A percentile compares a stretch with the other conserved stretches of the same genome.
Evolutionary conservation across 306 rosid species (phyloP).

Genomic region (Alnus glutinosa): DNA sequence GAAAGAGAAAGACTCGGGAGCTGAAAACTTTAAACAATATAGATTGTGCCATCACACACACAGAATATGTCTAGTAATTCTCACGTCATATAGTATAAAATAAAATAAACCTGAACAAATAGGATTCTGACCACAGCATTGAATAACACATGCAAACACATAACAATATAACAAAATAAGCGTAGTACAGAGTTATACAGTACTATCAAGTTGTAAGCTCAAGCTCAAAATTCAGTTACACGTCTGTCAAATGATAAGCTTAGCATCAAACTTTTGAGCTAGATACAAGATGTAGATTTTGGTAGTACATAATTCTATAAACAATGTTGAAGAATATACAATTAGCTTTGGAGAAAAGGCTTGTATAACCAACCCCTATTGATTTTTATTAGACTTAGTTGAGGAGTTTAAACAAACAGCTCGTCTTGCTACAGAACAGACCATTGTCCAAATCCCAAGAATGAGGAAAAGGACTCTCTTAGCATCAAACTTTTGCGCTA

Average conservation of each 20-base stretch:
- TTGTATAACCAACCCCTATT: background rate
- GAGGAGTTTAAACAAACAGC: background rate
- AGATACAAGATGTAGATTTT: background rate
- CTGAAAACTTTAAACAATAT: background rate
- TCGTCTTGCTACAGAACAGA: background rate
- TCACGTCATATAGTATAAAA: background rate
- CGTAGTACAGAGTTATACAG: background rate
- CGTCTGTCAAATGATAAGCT: background rate
- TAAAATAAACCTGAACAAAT: background rate
- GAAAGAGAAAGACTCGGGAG: background rate
- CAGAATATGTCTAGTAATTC: background rate
- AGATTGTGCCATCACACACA: background rate
- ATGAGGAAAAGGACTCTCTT: background rate
- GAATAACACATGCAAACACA: background rate
- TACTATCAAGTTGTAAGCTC: background rate
- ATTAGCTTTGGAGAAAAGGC: background rate
- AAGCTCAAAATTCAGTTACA: background rate
- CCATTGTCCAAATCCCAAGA: background rate
- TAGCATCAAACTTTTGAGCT: background rate
- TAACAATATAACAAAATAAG: background rate
- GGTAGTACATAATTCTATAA: background rate
- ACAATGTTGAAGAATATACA: background rate
- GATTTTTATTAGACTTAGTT: background rate
- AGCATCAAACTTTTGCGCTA: background rate
- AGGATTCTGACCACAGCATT: background rate